Evolutionary conservation across 495 filamentous ascomycete species (phyloP).

Genomic region (Xylaria nigripes): DNA sequence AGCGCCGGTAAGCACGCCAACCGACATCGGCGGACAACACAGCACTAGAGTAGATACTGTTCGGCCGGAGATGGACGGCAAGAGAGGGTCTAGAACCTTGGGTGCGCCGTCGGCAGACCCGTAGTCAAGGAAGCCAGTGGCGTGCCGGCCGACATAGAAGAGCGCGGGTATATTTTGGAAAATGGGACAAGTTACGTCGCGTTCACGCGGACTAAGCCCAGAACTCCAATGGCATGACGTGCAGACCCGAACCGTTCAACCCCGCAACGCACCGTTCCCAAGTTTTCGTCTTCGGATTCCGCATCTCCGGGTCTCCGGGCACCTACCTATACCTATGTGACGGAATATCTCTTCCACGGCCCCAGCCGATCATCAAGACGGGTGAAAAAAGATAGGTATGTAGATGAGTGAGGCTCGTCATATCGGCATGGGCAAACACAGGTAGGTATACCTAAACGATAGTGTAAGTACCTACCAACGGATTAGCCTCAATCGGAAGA

Average conservation of each 20-base stretch:
- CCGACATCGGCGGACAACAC: no score
- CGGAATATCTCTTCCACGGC: slow-evolving; percentile 55
- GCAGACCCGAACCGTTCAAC: slow-evolving; percentile 49
- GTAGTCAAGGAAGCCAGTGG: slow-evolving; percentile 63
- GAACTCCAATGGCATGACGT: slow-evolving; percentile 30
- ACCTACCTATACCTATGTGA: no score
- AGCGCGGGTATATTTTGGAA: no score
- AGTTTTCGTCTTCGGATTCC: slow-evolving; percentile 59
- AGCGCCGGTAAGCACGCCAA: no score
- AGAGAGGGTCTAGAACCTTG: slow-evolving; percentile 58
- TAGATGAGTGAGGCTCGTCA: no score
- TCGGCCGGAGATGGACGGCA: slow-evolving; percentile 58
- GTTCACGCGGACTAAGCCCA: slow-evolving; percentile 62
- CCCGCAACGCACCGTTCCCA: slow-evolving; percentile 60
- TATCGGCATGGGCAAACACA: no score
- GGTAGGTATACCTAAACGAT: no score
- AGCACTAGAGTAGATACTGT: slow-evolving; percentile 58
- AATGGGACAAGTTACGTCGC: no score
- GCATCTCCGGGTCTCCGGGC: slow-evolving; percentile 50
- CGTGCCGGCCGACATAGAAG: slow-evolving; percentile 81
- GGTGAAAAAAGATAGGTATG: no score
- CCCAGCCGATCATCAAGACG: no score
- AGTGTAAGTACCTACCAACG: no score
- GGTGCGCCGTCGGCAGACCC: slow-evolving; percentile 55
- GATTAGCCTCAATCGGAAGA: no score